Conservation (phyloP, 768 basidiomycete genomes). For the Phlebiopsis gigantea region DNA sequence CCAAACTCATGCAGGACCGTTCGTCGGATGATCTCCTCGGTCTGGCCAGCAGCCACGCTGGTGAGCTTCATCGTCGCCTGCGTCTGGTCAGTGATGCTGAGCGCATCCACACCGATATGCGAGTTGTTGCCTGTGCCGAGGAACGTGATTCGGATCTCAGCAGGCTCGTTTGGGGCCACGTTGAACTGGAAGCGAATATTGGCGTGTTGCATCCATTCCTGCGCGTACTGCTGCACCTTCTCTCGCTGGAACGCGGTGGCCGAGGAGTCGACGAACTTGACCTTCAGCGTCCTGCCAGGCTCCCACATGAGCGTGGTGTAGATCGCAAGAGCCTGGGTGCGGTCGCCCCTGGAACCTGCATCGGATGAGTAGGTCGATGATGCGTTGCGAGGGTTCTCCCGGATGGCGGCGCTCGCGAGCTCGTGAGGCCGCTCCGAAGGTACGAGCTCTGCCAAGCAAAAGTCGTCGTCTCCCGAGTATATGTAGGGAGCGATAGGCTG, state of each 20-base stretch:
- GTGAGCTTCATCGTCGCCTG: not conserved
- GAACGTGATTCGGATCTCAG: constrained; percentile 6
- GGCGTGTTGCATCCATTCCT: not conserved
- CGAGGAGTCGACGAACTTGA: not conserved
- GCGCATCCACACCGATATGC: no score
- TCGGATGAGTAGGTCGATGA: no score
- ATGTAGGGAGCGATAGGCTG: no score
- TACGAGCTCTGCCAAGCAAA: no score
- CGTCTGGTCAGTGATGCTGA: no score
- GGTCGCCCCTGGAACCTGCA: not conserved
- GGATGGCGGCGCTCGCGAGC: no score
- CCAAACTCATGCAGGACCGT: constrained; percentile 10
- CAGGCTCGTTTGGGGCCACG: not conserved
- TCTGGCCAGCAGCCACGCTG: no score
- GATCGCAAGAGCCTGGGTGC: not conserved
- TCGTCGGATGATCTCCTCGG: not conserved
- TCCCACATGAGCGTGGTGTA: not conserved
- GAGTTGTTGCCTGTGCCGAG: not conserved
- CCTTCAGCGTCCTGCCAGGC: not conserved
- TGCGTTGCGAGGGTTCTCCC: no score
- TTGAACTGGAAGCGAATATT: constrained; percentile 1
- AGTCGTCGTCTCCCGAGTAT: no score
- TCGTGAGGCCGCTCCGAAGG: no score
- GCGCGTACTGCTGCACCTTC: constrained; percentile 1
- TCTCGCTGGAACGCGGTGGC: not conserved